phyloP scores from a whole-genome alignment of 371 early-diverging fungal genomes.

The Scutellospora calospora region DNA sequence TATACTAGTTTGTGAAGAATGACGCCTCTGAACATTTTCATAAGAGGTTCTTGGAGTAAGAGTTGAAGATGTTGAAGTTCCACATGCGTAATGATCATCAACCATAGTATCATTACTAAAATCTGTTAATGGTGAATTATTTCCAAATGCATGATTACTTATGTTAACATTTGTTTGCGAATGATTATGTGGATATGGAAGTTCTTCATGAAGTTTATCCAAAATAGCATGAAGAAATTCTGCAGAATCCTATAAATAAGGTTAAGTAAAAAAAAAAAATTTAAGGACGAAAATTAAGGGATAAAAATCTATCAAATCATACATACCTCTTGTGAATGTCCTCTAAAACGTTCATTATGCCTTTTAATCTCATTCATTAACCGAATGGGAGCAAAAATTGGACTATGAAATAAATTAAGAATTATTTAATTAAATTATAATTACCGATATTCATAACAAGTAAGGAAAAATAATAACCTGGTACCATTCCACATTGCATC shows the following conservation, averaged over 20 bases:
- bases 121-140: background rate
- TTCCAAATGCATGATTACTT: background rate
- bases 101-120: background rate
- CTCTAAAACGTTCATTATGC: slow-evolving; percentile 54
- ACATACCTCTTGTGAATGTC: slow-evolving; percentile 52
- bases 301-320: background rate
- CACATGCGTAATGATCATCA: background rate
- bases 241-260: slow-evolving; percentile 55
- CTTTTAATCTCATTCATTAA: slow-evolving; percentile 52
- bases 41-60: background rate
- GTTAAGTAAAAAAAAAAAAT: background rate
- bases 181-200: slow-evolving; percentile 49
- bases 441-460: background rate
- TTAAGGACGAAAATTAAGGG: background rate
- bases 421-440: background rate
- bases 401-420: slow-evolving; percentile 39
- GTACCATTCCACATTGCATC: slow-evolving; percentile 54
- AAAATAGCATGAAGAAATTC: slow-evolving; percentile 59
- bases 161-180: slow-evolving; percentile 29
- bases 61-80: slow-evolving; percentile 24
- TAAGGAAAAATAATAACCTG: slow-evolving; percentile 45
- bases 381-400: slow-evolving; percentile 49
- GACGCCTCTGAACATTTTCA: background rate
- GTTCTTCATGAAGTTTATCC: slow-evolving; percentile 57
- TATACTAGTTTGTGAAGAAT: slow-evolving; percentile 43